These are phyloP conservation scores for Wickerhamiella cacticola DNA, from an alignment of 805 yeast genomes.

Conservation along the genomic window DNA sequence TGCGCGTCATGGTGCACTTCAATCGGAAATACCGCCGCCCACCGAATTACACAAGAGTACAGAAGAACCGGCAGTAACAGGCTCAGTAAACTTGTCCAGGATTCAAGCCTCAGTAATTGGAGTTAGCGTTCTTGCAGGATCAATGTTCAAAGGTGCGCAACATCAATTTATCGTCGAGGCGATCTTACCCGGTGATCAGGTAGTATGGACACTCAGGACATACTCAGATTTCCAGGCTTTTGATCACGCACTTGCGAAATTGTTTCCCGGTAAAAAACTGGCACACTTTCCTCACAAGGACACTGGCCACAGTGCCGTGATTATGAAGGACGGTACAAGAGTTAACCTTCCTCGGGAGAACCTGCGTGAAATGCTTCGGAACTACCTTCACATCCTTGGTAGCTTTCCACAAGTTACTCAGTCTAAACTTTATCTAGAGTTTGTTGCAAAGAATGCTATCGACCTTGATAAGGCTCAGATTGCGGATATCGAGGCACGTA, in stretches of 20 bases:
- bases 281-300: slow-evolving; percentile 49
- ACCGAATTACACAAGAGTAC: background rate
- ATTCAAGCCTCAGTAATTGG: slow-evolving; percentile 51
- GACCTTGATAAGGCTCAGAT: slow-evolving; percentile 34
- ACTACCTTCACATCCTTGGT: slow-evolving; percentile 47
- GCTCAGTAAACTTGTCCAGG: background rate
- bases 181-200: slow-evolving; percentile 24
- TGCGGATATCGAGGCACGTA: slow-evolving; percentile 47
- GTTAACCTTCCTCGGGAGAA: slow-evolving; percentile 52
- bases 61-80: background rate
- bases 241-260: slow-evolving; percentile 36
- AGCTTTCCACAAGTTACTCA: slow-evolving; percentile 45
- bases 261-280: slow-evolving; percentile 58
- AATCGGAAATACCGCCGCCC: slow-evolving; percentile 2
- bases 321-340: slow-evolving; percentile 11
- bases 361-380: slow-evolving; percentile 63
- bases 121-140: slow-evolving; percentile 32
- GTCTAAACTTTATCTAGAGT: slow-evolving; percentile 41
- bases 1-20: background rate
- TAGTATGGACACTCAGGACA: slow-evolving; percentile 44
- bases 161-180: slow-evolving; percentile 23
- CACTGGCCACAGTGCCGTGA: slow-evolving; percentile 16
- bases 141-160: slow-evolving; percentile 20
- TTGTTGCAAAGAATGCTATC: slow-evolving; percentile 37
- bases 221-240: slow-evolving; percentile 58